Percentiles rank a stretch among this genome's conserved stretches.
These are phyloP conservation scores for cucumber (Cucumis sativus) DNA, from an alignment of 306 rosid genomes.

Conservation along the genomic window Cucumber_9930_V3 NC_026657.2:8666501-8667000, in stretches of 20 bases:
- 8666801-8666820: not conserved
- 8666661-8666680: not conserved
- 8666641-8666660: not conserved
- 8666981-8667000: not conserved
- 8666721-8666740: not conserved
- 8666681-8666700: not conserved
- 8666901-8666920: not conserved
- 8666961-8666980: not conserved
- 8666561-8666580: not conserved
- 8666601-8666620: not conserved
- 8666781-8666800: not conserved
- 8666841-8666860: slow-evolving; percentile 33
- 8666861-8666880: slow-evolving; percentile 28
- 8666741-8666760: not conserved
- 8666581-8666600: not conserved
- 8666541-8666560: not conserved
- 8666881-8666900: slow-evolving; percentile 10
- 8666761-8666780: not conserved
- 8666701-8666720: not conserved
- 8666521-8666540: not conserved
- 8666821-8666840: slow-evolving; percentile 22
- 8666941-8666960: not conserved
- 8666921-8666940: not conserved
- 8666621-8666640: not conserved
- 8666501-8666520: not conserved